Evolutionary conservation across 306 rosid genomes (phyloP), one percentile per base, ranked within the genome.

Genomic region (Oemleria cerasiformis): DNA sequence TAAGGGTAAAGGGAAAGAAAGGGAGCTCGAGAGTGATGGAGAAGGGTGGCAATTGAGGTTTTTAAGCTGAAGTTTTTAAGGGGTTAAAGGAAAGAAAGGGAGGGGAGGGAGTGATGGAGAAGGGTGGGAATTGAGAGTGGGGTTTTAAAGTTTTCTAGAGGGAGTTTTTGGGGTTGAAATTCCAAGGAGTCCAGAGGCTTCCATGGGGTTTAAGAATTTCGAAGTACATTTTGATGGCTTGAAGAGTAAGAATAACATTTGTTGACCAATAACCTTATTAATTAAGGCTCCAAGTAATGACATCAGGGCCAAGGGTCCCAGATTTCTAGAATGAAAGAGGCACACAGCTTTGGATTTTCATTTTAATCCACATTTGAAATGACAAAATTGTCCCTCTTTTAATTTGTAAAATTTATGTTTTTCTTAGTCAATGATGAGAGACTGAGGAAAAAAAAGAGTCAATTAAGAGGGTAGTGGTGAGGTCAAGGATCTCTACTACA

Each of bases 191-290:
- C 68, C 5, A 15, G 82, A 73, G 74, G 74, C 61, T 73, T 78
- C 82, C n/a, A 38, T 63, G 11, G 23, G 4, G 41, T 47, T 54
- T 19, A 8, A 4, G 6, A 30, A 54, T 48, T 70, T 77, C 12
- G 72, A 55, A 45, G n/a, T 48, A 5, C 41, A 9, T 30, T 75
- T 51, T 41, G 78, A 68, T 65, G 78, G 63, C 74, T 73, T 72
- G 74, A 15, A 12, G 44, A 14, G 20, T 36, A 51, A 25, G 23
- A 9, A 8, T 5, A 36, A 25, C 38, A 43, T 6, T 21, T 16
- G 34, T 77, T 57, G 81, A 78, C 81, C 57, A 9, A 65, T 70
- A 43, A 65, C 36, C 54, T 4, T 30, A 30, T 30, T 9, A 19
- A n/a, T 20, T 11, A 50, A 50, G 19, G 72, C 23, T 6, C 13